Base-by-base conservation (phyloP, 2,329 filamentous ascomycete genomes). In the Ascochyta koolunga region DNA sequence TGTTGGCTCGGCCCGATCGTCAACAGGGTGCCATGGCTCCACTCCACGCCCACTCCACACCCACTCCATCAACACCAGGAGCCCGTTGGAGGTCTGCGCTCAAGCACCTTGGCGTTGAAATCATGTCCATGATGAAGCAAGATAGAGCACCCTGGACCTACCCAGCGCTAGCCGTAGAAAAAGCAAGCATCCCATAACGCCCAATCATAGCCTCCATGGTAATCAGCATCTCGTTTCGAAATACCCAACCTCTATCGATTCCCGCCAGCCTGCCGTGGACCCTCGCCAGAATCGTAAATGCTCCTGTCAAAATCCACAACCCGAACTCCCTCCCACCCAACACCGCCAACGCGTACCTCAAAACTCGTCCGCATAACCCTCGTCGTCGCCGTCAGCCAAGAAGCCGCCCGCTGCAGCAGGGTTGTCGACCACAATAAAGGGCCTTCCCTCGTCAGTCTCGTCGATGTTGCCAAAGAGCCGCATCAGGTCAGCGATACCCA, bases 391-490 rank as follows among this genome's bases (percentile, higher is more conserved):
- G 35, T 72, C 68, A 8, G 70, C 69, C 19, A 58, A 24, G 54
- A 71, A 71, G n/a, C 70, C 66, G n/a, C 66, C 67, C 4, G 54
- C 45, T 25, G 61, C 49, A 21, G 68, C 65, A 1, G 67, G 61
- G 15, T 72, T 68, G 16, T 78, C 71, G 1, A 76, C 70, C 44
- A 78, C 62, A 48, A 79, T 77, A 60, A 77, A 80, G 0, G 74
- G 70, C 10, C 59, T 65, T 2, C 78, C 78, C 7, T 74, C 64
- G 0, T 67, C 67, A 45, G 77, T 75, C 5, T 77, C 70, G 0
- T 61, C 51, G 11, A 80, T 55, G 10, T 73, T 70, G 0, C 80
- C 80, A 47, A 83, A 82, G 1, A 83, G 67, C 2, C 71, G 67
- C 60, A 81, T 71, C 7, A 83, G 59, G 16, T 82, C 77, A 2